phyloP scores from a whole-genome alignment of 2,329 filamentous ascomycete genomes.

The Aureobasidium sp. region DNA sequence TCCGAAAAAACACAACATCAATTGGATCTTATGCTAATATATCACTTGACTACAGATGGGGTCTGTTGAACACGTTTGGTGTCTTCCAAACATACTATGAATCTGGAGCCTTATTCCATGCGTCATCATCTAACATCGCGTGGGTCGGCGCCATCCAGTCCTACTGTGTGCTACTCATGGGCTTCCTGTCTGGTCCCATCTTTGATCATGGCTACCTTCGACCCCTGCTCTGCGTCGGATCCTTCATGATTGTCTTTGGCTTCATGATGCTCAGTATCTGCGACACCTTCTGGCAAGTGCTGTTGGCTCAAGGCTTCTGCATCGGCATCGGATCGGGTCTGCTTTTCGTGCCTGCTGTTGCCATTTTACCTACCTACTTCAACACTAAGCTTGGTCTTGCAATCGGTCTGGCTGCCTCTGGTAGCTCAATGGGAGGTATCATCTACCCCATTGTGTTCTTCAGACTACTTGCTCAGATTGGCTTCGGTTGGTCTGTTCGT shows the following conservation, averaged over 20 bases:
- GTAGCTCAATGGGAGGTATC: slow-evolving; percentile 47
- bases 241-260: slow-evolving; percentile 28
- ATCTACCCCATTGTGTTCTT: slow-evolving; percentile 45
- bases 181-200: slow-evolving; percentile 14
- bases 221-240: slow-evolving; percentile 7
- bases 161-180: slow-evolving; percentile 23
- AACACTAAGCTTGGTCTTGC: slow-evolving; percentile 41
- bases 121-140: slow-evolving; percentile 24
- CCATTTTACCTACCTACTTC: slow-evolving; percentile 43
- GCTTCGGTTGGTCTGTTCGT: slow-evolving; percentile 49
- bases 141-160: slow-evolving; percentile 27
- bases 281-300: slow-evolving; percentile 45
- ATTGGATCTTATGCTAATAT: too few relatives aligned
- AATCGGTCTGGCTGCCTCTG: slow-evolving; percentile 41
- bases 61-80: slow-evolving; percentile 11
- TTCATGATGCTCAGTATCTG: slow-evolving; percentile 42
- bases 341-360: slow-evolving; percentile 40
- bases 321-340: slow-evolving; percentile 38
- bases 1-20: too few relatives aligned
- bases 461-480: slow-evolving; percentile 41
- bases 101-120: slow-evolving; percentile 17
- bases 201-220: slow-evolving; percentile 14
- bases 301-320: slow-evolving; percentile 46
- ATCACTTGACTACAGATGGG: not conserved
- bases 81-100: slow-evolving; percentile 21